Percentiles rank a stretch among this genome's conserved stretches.
These are phyloP conservation scores for Phytopythium oedochilum DNA, from an alignment of 352 stramenopile genomes.

Conservation along the genomic window DNA sequence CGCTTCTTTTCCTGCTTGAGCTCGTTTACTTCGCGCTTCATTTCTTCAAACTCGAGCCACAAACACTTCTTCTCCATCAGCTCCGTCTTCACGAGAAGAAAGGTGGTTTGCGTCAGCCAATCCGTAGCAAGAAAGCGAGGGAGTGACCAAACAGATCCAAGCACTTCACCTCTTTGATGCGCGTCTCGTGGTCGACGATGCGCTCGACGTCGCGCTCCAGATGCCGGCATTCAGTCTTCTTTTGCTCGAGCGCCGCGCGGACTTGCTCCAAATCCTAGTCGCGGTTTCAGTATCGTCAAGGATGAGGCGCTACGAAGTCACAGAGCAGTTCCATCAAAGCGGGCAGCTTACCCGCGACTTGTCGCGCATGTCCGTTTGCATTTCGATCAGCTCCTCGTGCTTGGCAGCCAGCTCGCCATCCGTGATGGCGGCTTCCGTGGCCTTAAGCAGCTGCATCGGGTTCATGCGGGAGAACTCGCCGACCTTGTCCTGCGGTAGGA, in stretches of 20 bases:
- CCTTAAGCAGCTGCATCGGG: slow-evolving; percentile 63
- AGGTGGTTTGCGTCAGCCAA: background rate
- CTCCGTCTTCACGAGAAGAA: slow-evolving; percentile 32
- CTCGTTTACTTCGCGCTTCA: slow-evolving; percentile 59
- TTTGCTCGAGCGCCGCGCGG: slow-evolving; percentile 63
- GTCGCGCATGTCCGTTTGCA: slow-evolving; percentile 67
- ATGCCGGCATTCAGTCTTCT: slow-evolving; percentile 79
- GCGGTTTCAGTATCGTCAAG: background rate
- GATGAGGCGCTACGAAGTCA: background rate
- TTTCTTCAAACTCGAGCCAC: slow-evolving; percentile 82
- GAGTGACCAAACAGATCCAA: background rate
- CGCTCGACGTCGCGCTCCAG: slow-evolving; percentile 83
- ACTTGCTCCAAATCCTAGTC: slow-evolving; percentile 58
- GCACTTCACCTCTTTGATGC: slow-evolving; percentile 61
- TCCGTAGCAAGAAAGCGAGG: background rate
- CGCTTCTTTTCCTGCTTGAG: slow-evolving; percentile 65
- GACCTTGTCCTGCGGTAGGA: slow-evolving; percentile 97
- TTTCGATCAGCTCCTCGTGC: slow-evolving; percentile 75
- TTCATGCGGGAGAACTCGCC: slow-evolving; percentile 90
- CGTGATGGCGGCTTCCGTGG: slow-evolving; percentile 70
- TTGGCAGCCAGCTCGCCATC: slow-evolving; percentile 66
- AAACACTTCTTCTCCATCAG: slow-evolving; percentile 86
- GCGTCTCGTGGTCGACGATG: slow-evolving; percentile 76
- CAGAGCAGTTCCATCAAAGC: background rate
- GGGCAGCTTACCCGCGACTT: slow-evolving; percentile 49